Percentiles rank a stretch among this genome's conserved stretches.
Conservation (phyloP, 1,284 basidiomycete species). For the Xerocomus alliaceus region DNA sequence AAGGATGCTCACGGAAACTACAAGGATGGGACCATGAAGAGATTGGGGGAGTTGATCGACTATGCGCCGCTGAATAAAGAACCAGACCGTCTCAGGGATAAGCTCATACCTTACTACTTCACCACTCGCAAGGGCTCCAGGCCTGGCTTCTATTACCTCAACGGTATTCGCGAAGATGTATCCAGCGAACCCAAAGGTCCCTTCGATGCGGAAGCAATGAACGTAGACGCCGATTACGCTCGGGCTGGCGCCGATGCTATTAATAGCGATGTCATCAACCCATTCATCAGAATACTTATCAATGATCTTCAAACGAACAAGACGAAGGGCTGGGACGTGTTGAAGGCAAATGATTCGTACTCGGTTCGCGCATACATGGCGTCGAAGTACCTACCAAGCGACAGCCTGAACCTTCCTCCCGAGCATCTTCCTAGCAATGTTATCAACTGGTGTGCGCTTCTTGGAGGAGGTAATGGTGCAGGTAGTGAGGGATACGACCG, state of each 20-base stretch:
- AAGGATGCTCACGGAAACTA: constrained; percentile 20
- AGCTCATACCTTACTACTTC: constrained; percentile 20
- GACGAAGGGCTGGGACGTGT: constrained; percentile 8
- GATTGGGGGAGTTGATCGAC: constrained; percentile 36
- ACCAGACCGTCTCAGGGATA: constrained; percentile 7
- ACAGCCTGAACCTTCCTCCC: neutral
- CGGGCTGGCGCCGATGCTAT: constrained; percentile 19
- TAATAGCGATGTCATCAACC: constrained; percentile 1
- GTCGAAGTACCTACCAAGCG: neutral
- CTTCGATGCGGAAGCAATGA: constrained; percentile 20
- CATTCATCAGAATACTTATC: constrained; percentile 16
- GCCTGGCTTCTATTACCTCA: constrained; percentile 21
- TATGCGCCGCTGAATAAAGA: constrained; percentile 24
- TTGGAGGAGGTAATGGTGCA: neutral
- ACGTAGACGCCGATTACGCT: constrained; percentile 16
- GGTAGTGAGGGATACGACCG: neutral
- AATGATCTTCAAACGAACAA: constrained; percentile 7
- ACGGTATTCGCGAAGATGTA: constrained; percentile 5
- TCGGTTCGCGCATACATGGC: constrained; percentile 3
- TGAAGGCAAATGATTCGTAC: neutral
- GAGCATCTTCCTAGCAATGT: neutral
- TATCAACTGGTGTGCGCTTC: constrained; percentile 2
- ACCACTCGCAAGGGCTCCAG: neutral
- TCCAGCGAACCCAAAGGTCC: neutral
- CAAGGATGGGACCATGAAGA: constrained; percentile 38